phyloP scores from a whole-genome alignment of 805 yeast genomes.

The Myxozyma kluyveri region DNA sequence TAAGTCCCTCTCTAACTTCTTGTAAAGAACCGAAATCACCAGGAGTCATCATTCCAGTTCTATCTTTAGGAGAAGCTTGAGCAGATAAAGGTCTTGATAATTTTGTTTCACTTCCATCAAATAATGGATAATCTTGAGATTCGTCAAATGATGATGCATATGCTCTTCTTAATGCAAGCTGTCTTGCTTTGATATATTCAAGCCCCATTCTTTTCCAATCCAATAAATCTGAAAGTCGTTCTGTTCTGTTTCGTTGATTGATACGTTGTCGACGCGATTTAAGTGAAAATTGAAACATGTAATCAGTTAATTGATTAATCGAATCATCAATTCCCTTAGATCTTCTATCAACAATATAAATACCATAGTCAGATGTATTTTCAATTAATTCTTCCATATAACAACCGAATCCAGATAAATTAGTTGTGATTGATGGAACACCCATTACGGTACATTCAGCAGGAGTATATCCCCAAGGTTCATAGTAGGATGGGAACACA shows the following conservation, averaged over 20 bases:
- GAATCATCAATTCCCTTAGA: slow-evolving; percentile 89
- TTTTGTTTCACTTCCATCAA: slow-evolving; percentile 43
- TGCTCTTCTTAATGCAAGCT: slow-evolving; percentile 85
- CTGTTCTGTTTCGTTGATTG: slow-evolving; percentile 96
- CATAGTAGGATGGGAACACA: slow-evolving; percentile 96
- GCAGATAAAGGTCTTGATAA: slow-evolving; percentile 89
- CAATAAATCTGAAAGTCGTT: slow-evolving; percentile 82
- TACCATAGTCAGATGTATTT: slow-evolving; percentile 91
- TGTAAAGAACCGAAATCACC: slow-evolving; percentile 97
- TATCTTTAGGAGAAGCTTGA: slow-evolving; percentile 92
- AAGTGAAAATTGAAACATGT: slow-evolving; percentile 82
- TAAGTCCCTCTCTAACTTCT: slow-evolving; percentile 70
- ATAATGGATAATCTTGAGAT: slow-evolving; percentile 29
- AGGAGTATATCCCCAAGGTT: slow-evolving; percentile 99
- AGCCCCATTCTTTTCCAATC: slow-evolving; percentile 99
- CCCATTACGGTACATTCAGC: slow-evolving; percentile 99
- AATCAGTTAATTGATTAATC: slow-evolving; percentile 81
- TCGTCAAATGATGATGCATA: slow-evolving; percentile 76
- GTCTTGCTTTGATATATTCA: slow-evolving; percentile 93
- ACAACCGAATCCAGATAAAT: slow-evolving; percentile 94
- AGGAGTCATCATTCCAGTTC: slow-evolving; percentile 83
- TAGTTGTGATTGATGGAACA: slow-evolving; percentile 94
- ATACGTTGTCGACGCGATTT: slow-evolving; percentile 95
- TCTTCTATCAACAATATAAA: slow-evolving; percentile 93
- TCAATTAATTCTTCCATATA: slow-evolving; percentile 98